phyloP scores from a whole-genome alignment of 1,284 basidiomycete genomes.

The Pseudozyma hubeiensis region DNA sequence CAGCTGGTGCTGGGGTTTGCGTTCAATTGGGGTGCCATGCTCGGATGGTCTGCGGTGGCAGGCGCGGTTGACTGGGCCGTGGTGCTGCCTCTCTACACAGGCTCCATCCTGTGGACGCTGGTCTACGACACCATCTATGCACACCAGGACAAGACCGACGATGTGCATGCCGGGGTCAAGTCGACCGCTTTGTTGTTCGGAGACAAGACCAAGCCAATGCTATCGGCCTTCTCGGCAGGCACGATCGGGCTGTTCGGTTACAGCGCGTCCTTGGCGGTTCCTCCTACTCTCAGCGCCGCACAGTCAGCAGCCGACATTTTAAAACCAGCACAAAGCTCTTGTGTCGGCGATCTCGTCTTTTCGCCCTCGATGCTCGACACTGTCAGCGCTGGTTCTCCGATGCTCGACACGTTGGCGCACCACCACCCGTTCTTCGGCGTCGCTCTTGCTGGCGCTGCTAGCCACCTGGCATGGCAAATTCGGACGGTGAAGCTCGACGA shows the following conservation, averaged over 20 bases:
- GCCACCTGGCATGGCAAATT: slow-evolving; percentile 86
- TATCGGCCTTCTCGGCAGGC: slow-evolving; percentile 79
- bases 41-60: slow-evolving; percentile 95
- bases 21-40: slow-evolving; percentile 96
- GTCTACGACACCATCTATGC: slow-evolving; percentile 99
- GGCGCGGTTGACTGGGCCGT: slow-evolving; percentile 81
- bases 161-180: slow-evolving; percentile 86
- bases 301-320: slow-evolving; percentile 16
- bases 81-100: slow-evolving; percentile 85
- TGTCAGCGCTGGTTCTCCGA: slow-evolving; percentile 8
- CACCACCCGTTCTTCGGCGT: slow-evolving; percentile 78
- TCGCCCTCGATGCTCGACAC: slow-evolving; percentile 21
- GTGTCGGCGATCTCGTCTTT: slow-evolving; percentile 29
- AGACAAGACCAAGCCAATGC: slow-evolving; percentile 79
- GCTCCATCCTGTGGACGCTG: slow-evolving; percentile 91
- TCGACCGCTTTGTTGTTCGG: slow-evolving; percentile 91
- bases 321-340: slow-evolving; percentile 4
- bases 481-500: slow-evolving; percentile 77
- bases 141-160: slow-evolving; percentile 97
- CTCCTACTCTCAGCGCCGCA: slow-evolving; percentile 16
- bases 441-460: slow-evolving; percentile 78
- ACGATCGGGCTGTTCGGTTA: slow-evolving; percentile 81
- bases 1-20: slow-evolving; percentile 81
- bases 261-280: slow-evolving; percentile 70
- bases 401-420: slow-evolving; percentile 26